Evolutionary conservation across 352 stramenopile species (phyloP).

Genomic region (Pythium insidiosum): DNA sequence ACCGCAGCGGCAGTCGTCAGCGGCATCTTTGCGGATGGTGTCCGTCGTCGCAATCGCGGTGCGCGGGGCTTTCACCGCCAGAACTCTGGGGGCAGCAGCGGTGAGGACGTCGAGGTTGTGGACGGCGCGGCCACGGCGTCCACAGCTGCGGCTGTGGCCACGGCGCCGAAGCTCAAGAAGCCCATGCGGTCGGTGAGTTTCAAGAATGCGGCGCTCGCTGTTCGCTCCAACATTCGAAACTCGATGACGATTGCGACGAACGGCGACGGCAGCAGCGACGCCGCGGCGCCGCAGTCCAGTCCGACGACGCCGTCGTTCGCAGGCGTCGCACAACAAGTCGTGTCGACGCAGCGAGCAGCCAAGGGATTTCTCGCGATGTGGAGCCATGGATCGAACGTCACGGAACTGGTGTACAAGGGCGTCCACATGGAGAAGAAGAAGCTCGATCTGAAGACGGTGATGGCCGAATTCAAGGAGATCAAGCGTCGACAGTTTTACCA

Average conservation of each 20-base stretch:
- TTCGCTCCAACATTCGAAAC: slow-evolving; percentile 51
- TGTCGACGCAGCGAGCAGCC: slow-evolving; percentile 59
- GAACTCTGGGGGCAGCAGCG: slow-evolving; percentile 19
- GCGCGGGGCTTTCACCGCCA: slow-evolving; percentile 3
- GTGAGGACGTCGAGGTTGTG: slow-evolving; percentile 13
- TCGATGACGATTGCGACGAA: slow-evolving; percentile 10
- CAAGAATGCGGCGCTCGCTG: slow-evolving; percentile 50
- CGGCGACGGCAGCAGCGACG: slow-evolving; percentile 1
- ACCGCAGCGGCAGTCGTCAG: slow-evolving; percentile 1
- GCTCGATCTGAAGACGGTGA: slow-evolving; percentile 61
- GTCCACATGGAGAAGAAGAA: slow-evolving; percentile 90
- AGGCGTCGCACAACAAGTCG: slow-evolving; percentile 63
- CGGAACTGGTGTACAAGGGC: slow-evolving; percentile 63
- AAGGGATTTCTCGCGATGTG: slow-evolving; percentile 75
- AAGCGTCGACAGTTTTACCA: slow-evolving; percentile 86
- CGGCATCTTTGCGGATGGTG: slow-evolving; percentile 25
- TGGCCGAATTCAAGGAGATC: slow-evolving; percentile 82
- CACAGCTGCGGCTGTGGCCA: too few species aligned
- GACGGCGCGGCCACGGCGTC: neutral
- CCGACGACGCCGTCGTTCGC: slow-evolving; percentile 42
- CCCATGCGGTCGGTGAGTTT: slow-evolving; percentile 29
- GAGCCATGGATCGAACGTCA: slow-evolving; percentile 31
- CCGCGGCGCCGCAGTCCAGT: neutral
- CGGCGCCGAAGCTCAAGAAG: slow-evolving; percentile 21
- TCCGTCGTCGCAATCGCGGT: slow-evolving; percentile 26